phyloP scores from a whole-genome alignment of 2,329 filamentous ascomycete species.

The Aspergillus pseudoglaucus region DNA sequence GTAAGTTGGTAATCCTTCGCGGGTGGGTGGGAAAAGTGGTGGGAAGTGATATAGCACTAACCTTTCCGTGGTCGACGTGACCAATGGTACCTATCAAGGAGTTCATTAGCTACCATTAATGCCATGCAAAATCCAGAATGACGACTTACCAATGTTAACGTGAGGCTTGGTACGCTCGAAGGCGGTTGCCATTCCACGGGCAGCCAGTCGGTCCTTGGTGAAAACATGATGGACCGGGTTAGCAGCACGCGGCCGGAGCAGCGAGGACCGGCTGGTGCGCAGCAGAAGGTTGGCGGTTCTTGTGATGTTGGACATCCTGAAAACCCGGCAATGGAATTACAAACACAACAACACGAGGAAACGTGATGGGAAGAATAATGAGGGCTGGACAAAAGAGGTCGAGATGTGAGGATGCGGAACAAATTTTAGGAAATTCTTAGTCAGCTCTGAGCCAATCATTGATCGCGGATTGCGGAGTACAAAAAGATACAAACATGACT shows the following conservation, averaged over 20 bases:
- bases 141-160: conserved; percentile 80
- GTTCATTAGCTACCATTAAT: conserved; percentile 1
- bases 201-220: conserved; percentile 38
- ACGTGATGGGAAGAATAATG: conserved; percentile 22
- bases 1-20: conserved; percentile 5
- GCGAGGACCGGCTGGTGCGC: conserved; percentile 70
- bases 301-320: conserved; percentile 73
- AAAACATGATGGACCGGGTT: conserved; percentile 66
- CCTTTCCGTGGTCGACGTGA: conserved; percentile 99
- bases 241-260: conserved; percentile 60
- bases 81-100: conserved; percentile 73
- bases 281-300: conserved; percentile 72
- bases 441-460: conserved; percentile 32
- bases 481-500: background rate
- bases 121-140: background rate
- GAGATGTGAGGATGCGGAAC: conserved; percentile 10
- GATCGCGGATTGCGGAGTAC: conserved; percentile 22
- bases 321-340: conserved; percentile 25
- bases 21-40: conserved; percentile 5
- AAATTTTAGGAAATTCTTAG: conserved; percentile 36
- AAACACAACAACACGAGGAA: conserved; percentile 22
- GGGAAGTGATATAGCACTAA: conserved; percentile 35
- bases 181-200: conserved; percentile 53
- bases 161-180: conserved; percentile 93
- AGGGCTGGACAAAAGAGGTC: conserved; percentile 10